Evolutionary conservation across 2,329 filamentous ascomycete species (phyloP), one percentile per base, ranked within the genome.

Genomic region (Didymella glomerata): DNA sequence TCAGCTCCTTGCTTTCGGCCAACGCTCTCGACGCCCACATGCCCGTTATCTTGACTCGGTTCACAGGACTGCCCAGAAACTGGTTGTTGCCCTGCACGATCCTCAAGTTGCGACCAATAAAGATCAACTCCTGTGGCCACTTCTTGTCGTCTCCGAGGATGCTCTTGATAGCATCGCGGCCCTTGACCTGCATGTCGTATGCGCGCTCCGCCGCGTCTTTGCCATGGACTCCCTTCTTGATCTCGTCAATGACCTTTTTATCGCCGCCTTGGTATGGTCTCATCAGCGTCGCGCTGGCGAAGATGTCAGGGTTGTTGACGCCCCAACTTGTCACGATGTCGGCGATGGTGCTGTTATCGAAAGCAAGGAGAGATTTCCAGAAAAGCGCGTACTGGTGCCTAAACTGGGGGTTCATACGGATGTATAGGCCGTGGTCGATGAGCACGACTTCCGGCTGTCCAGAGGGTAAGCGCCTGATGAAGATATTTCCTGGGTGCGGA

Each of bases 351-450:
- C 84, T 81, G 78, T 97, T 97, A 82, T 99, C 95, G 67, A 98
- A 95, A 0, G 92, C 93, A 82, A 98, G 88, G 11, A 99, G 86
- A 0, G 90, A 89, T 77, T 96, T 96, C 95, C 95, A 99, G 81
- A 99, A 95, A 4, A 86, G 82, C 18, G 89, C 88, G 77, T 98
- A 98, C 76, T 98, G 87, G 71, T 90, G 89, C 11, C 93, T 86
- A 80, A 98, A 97, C 60, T 86, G 82, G 1, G 90, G 89, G 24
- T 86, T 83, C 91, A 98, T 95, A 77, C 91, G 90, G 55, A 98
- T 92, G 80, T 99, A 99, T 6, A 99, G 86, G 0, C 95, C 95
- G 77, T 99, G 95, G 77, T 99, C 95, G 74, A 99, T 97, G 34
- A 99, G 88, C 1, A 98, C 94, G 28, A 99, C 85, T 80, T 99